Evolutionary conservation across 2,329 filamentous ascomycete genomes (phyloP).

Genomic region (Sporothrix sp.): DNA sequence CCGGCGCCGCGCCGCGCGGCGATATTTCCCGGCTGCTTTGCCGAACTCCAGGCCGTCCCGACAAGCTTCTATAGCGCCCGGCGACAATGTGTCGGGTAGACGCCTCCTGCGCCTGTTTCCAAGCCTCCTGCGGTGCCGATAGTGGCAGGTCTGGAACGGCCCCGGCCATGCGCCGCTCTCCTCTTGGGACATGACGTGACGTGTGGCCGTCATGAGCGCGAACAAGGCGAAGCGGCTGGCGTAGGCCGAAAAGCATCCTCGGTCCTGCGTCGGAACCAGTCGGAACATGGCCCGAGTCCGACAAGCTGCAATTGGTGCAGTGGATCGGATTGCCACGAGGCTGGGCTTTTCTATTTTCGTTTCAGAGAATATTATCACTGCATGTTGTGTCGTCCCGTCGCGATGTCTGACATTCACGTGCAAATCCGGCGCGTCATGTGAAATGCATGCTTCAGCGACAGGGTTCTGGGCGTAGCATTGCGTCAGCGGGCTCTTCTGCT

Average conservation of each 20-base stretch:
- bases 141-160: too few species aligned
- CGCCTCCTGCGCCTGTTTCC: neutral
- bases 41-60: neutral
- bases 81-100: neutral
- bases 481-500: too few species aligned
- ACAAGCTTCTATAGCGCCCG: too few species aligned
- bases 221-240: too few species aligned
- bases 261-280: slow-evolving; percentile 7
- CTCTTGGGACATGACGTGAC: too few species aligned
- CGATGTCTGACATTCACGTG: slow-evolving; percentile 10
- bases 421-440: slow-evolving; percentile 9
- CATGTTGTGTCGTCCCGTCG: neutral
- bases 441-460: too few species aligned
- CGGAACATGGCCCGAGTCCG: neutral
- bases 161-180: too few species aligned
- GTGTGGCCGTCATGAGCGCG: too few species aligned
- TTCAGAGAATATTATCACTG: too few species aligned
- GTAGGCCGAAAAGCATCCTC: slow-evolving; percentile 4
- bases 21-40: neutral
- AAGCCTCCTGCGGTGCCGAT: too few species aligned
- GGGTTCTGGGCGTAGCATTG: too few species aligned
- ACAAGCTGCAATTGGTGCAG: neutral
- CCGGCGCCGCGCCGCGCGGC: neutral
- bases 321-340: neutral
- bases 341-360: neutral